Evolutionary conservation across 179 eudicot genomes (phyloP), one percentile per base, ranked within the genome.

Genomic region (Spinacia oleracea): DNA sequence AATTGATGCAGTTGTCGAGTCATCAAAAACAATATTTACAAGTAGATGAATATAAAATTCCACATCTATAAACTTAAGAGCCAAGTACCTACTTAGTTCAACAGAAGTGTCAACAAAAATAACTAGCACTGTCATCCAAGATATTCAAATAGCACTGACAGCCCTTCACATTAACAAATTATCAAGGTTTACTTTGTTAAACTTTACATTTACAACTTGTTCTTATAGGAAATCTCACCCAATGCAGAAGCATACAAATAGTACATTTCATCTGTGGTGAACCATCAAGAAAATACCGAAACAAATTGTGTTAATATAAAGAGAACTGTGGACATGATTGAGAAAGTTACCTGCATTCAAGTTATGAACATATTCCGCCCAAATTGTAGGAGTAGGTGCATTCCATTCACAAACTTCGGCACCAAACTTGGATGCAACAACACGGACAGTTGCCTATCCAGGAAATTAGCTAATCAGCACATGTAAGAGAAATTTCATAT

Each of bases 311-410:
- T 18, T 23, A 42, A 0, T 32, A 10, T 29, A 34, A 1, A 6
- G 6, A 14, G 23, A 56, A 58, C n/a, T 7, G 31, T 42, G 45
- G 45, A 72, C 45, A 27, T 75, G 6, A 46, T 31, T 25, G 21
- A 34, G 48, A 64, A 50, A 43, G 42, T 53, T n/a, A 95, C 97
- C 98, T 85, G 95, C 81, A 86, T 74, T 82, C 31, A 79, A 78
- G 87, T 86, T 90, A 76, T 96, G 96, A 77, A 90, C 69, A 83
- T 96, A 97, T 80, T 96, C 99, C 82, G 88, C 93, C 99, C 99
- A 96, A 77, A 91, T 79, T 70, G 97, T 96, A 11, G 99, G 99
- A 67, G 94, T 93, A 78, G 99, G 99, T 48, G 98, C 89, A 77
- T 87, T 89, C 99, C 99, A 96, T 86, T 96, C 99, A 81, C 86